Evolutionary conservation across 73 alveolate genomes (phyloP).

Genomic region (Tetrahymena elliotti): DNA sequence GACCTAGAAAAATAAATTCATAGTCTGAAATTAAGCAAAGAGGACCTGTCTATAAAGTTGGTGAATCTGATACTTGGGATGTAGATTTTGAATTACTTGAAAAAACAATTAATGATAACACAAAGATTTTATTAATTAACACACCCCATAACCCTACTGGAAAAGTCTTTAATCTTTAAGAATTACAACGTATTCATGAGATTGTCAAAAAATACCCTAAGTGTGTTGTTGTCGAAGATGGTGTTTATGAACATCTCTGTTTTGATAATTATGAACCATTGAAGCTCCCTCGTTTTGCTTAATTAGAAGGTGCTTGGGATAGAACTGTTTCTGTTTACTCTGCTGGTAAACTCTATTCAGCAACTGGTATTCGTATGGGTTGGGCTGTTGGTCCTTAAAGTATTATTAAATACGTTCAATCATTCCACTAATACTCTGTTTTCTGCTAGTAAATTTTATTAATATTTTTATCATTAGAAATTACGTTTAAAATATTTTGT

Average conservation of each 20-base stretch:
- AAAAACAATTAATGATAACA: constrained; percentile 47
- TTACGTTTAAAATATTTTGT: no score
- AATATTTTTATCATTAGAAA: constrained; percentile 44
- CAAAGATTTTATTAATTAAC: constrained; percentile 64
- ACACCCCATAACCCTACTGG: constrained; percentile 88
- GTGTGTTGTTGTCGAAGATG: constrained; percentile 67
- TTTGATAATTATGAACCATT: constrained; percentile 54
- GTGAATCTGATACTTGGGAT: constrained; percentile 43
- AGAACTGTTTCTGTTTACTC: constrained; percentile 68
- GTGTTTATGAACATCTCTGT: constrained; percentile 76
- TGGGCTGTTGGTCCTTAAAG: constrained; percentile 79
- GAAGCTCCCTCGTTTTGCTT: constrained; percentile 46
- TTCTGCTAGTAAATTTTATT: constrained; percentile 51
- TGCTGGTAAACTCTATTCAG: constrained; percentile 76
- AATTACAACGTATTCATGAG: constrained; percentile 55
- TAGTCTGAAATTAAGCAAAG: neutral
- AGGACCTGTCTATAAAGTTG: neutral
- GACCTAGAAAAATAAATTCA: constrained; percentile 6
- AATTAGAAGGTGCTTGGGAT: constrained; percentile 58
- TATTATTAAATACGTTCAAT: constrained; percentile 37
- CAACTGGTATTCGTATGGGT: constrained; percentile 87
- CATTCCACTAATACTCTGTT: constrained; percentile 37
- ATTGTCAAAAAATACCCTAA: constrained; percentile 59
- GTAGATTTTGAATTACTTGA: constrained; percentile 58
- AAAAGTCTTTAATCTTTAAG: constrained; percentile 61